Conservation (phyloP, 2,329 filamentous ascomycete species). For the Sarocladiaceae sp. region DNA sequence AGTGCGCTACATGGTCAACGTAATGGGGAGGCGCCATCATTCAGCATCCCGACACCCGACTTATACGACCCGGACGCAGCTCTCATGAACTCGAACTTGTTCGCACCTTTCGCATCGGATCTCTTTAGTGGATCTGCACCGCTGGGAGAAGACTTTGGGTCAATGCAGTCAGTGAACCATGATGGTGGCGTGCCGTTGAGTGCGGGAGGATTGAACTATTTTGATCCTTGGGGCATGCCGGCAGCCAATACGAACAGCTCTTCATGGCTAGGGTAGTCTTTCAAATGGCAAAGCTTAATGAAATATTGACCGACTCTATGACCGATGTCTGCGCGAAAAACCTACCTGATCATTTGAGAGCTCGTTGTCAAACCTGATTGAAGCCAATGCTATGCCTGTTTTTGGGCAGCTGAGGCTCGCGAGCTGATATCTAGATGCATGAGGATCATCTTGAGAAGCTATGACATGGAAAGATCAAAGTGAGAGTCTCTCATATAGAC, state of each 20-base stretch:
- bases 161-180: constrained; percentile 1
- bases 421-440: no score
- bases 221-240: constrained; percentile 6
- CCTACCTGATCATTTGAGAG: no score
- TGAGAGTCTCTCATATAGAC: not conserved
- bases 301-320: no score
- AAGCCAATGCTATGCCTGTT: no score
- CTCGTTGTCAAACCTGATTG: no score
- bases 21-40: constrained; percentile 1
- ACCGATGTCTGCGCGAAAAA: no score
- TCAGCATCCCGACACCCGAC: constrained; percentile 5
- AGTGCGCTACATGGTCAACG: not conserved
- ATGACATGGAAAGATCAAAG: no score
- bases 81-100: constrained; percentile 1
- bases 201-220: constrained; percentile 5
- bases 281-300: not conserved
- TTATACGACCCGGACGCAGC: constrained; percentile 6
- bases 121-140: constrained; percentile 1
- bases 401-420: no score
- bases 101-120: constrained; percentile 3
- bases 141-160: constrained; percentile 1
- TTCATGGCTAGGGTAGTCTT: constrained; percentile 1
- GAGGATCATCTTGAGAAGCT: no score
- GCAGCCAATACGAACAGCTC: not conserved
- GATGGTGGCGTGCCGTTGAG: not conserved